A percentile compares a stretch with the other conserved stretches of the same genome.
Conservation (phyloP, 2,329 filamentous ascomycete genomes). For the Anisogramma anomala region DNA sequence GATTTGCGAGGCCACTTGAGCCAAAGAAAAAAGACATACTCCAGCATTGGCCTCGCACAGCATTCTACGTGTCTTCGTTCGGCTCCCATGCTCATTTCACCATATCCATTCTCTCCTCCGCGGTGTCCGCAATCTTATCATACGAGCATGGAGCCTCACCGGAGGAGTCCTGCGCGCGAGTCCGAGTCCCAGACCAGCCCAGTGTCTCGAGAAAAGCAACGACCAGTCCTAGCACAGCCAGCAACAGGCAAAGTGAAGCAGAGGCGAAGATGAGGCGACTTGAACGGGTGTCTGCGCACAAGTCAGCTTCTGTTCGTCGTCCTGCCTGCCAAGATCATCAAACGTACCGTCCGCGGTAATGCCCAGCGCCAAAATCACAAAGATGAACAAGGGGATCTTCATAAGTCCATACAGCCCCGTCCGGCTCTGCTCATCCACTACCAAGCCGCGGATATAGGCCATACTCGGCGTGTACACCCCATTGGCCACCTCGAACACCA, state of each 20-base stretch:
- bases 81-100: neutral
- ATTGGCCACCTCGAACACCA: conserved; percentile 24
- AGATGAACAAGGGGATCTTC: conserved; percentile 16
- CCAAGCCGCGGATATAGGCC: conserved; percentile 21
- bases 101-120: neutral
- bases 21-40: conserved; percentile 3
- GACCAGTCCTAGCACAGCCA: conserved; percentile 4
- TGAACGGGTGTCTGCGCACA: conserved; percentile 4
- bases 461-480: conserved; percentile 25
- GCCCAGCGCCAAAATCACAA: conserved; percentile 14
- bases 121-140: neutral
- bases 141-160: neutral
- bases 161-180: neutral
- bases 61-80: no score
- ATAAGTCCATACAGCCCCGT: conserved; percentile 21
- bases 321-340: no score
- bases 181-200: neutral
- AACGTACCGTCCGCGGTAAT: conserved; percentile 14
- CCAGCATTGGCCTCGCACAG: neutral
- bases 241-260: conserved; percentile 7
- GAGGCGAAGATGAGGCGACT: conserved; percentile 9
- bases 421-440: conserved; percentile 21
- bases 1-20: neutral
- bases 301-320: neutral
- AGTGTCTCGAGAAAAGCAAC: conserved; percentile 4